These are phyloP conservation scores for Mariannaea elegans DNA, from an alignment of 2,329 filamentous ascomycete species.

Conservation along the genomic window DNA sequence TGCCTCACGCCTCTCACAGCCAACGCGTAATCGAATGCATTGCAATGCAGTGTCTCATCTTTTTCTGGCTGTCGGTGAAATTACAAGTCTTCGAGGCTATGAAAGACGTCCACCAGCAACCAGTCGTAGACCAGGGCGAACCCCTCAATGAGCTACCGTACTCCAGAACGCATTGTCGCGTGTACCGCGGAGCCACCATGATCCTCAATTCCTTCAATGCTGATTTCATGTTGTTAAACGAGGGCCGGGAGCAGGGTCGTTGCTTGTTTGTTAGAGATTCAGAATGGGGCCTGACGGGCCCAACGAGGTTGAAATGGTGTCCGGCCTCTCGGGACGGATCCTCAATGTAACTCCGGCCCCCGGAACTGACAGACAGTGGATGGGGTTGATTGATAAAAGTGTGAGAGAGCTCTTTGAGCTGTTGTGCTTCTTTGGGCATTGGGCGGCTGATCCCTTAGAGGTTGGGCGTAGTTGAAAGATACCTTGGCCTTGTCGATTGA, in stretches of 20 bases:
- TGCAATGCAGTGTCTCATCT: neutral
- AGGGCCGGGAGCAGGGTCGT: slow-evolving; percentile 5
- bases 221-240: neutral
- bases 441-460: slow-evolving; percentile 22
- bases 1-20: slow-evolving; percentile 14
- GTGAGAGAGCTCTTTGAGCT: slow-evolving; percentile 21
- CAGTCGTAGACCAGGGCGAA: neutral
- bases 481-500: slow-evolving; percentile 34
- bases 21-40: slow-evolving; percentile 7
- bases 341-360: slow-evolving; percentile 26
- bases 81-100: slow-evolving; percentile 7
- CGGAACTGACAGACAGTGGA: slow-evolving; percentile 7
- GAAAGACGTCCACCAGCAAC: neutral
- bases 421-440: slow-evolving; percentile 1
- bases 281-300: slow-evolving; percentile 21
- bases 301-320: slow-evolving; percentile 20
- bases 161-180: slow-evolving; percentile 11
- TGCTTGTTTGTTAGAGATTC: slow-evolving; percentile 13
- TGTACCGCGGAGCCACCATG: slow-evolving; percentile 7
- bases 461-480: slow-evolving; percentile 21
- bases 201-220: neutral
- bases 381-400: neutral
- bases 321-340: slow-evolving; percentile 34
- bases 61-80: neutral
- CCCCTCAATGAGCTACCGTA: neutral